These are phyloP conservation scores for Atkinsonella hypoxylon DNA, from an alignment of 2,329 filamentous ascomycete species.

Conservation along the genomic window DNA sequence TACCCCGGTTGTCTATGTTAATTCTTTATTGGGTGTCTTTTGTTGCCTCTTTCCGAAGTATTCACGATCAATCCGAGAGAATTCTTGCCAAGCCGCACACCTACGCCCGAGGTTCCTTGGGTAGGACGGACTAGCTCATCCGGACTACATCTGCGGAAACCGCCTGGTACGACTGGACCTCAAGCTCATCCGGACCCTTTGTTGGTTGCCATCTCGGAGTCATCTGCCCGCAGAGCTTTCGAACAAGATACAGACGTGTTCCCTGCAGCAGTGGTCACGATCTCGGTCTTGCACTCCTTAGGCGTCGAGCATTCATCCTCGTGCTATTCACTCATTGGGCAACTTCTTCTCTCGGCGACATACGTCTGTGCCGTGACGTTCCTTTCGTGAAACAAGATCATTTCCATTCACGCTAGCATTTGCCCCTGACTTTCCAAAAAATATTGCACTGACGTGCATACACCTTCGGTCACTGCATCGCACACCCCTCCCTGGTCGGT, in stretches of 20 bases:
- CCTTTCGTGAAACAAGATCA: background rate
- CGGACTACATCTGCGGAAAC: background rate
- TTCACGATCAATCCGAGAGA: background rate
- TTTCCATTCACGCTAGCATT: background rate
- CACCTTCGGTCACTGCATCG: background rate
- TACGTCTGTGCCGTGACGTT: background rate
- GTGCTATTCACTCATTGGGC: background rate
- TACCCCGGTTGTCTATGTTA: background rate
- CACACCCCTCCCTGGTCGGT: constrained; percentile 1
- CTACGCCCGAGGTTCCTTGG: background rate
- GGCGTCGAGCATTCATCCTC: background rate
- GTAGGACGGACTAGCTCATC: background rate
- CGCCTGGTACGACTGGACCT: background rate
- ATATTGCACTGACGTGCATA: background rate
- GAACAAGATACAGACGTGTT: background rate
- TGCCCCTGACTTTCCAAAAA: background rate
- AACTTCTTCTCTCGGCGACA: background rate
- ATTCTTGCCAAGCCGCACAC: background rate
- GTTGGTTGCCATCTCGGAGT: no score
- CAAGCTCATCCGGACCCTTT: background rate
- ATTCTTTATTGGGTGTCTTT: background rate
- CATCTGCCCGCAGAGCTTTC: background rate
- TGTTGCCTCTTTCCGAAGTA: background rate
- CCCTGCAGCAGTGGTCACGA: background rate
- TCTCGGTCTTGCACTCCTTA: background rate